Base-by-base conservation (phyloP, 2,329 filamentous ascomycete genomes). In the Mycogone perniciosa region DNA sequence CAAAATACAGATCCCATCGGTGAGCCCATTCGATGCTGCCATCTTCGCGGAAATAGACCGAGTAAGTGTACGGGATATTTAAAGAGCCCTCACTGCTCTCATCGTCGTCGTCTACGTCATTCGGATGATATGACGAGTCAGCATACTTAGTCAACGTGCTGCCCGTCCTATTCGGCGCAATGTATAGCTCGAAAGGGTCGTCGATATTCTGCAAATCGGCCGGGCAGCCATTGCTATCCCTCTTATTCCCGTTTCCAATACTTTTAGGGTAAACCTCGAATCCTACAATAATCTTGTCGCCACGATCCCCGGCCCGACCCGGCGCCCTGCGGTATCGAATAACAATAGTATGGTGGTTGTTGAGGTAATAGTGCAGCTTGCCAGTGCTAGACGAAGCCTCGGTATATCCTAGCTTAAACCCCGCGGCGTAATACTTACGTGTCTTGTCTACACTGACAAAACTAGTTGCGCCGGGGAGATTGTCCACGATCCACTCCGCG, bases 401-500 rank as follows among this genome's bases (percentile, higher is more conserved):
- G 58, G 82, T 82, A 60, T 87, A 89, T 6, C 89, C 90, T 51
- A 95, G 76, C 70, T 93, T 95, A 76, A 95, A 95, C 2, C 90
- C 90, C 2, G 89, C 84, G 9, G 89, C 87, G 65, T 95, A 95
- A 73, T 95, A 95, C 67, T 91, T 95, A 61, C 82, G 79, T 43
- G 80, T 83, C 71, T 89, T 89, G 67, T 95, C 89, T 34, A 88
- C 85, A 0, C 88, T 92, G 30, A 93, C 86, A 63, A 95, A 95
- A 66, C 85, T 91, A 7, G 89, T 95, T 34, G 89, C 89, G 6
- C 89, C 89, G 1, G 90, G 89, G 7, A 96, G 76, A 61, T 95
- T 95, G 67, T 96, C 89, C 56, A 93, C 86, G 58, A 95, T 95
- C 90, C 89, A 95, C 68, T 95, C 89, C 2, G 85, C 84, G n/a